phyloP scores from a whole-genome alignment of 345 rosid genomes.

The Kernera saxatilis region DNA sequence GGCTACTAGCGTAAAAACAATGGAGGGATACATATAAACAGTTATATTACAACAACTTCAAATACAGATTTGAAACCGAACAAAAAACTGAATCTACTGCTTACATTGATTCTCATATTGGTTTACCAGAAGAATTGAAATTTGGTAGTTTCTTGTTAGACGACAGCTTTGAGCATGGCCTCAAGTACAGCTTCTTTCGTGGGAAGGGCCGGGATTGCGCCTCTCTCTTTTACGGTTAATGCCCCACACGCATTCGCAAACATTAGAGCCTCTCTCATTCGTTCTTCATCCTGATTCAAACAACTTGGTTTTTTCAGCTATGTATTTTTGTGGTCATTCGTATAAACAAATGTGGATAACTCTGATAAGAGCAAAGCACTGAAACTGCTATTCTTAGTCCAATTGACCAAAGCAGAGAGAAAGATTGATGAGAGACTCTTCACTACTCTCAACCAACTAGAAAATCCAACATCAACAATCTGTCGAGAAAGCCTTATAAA shows the following conservation, averaged over 20 bases:
- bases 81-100: neutral
- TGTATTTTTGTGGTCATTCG: neutral
- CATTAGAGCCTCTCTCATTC: constrained; percentile 62
- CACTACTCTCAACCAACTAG: neutral
- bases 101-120: neutral
- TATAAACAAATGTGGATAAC: neutral
- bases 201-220: constrained; percentile 92
- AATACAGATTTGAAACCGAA: neutral
- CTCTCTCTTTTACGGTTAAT: constrained; percentile 80
- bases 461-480: neutral
- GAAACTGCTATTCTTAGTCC: neutral
- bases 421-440: neutral
- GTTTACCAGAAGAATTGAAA: neutral
- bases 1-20: constrained; percentile 2
- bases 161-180: constrained; percentile 41
- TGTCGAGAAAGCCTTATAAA: neutral
- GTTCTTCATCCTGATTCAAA: constrained; percentile 52
- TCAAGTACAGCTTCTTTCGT: constrained; percentile 61
- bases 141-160: constrained; percentile 9
- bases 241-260: constrained; percentile 97
- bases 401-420: neutral
- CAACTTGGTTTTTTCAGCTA: constrained; percentile 18
- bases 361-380: neutral
- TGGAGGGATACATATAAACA: neutral
- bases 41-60: constrained; percentile 14